These are phyloP conservation scores for Wickerhamomyces chaumierensis DNA, from an alignment of 805 yeast genomes.

Conservation along the genomic window DNA sequence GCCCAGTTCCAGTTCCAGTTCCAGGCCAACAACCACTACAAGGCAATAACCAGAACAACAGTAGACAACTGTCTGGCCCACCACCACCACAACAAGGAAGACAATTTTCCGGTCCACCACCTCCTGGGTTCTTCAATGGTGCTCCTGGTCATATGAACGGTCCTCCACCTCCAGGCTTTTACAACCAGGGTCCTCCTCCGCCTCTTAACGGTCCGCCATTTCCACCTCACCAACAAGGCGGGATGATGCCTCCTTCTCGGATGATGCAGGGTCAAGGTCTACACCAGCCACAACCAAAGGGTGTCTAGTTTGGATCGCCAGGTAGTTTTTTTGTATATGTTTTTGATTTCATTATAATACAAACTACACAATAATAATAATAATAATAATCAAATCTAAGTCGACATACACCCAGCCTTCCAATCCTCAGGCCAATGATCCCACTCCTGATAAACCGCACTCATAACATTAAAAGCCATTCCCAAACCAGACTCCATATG, in stretches of 20 bases:
- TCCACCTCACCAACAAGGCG: background rate
- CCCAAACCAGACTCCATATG: slow-evolving; percentile 38
- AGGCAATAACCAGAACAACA: slow-evolving; percentile 5
- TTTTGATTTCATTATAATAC: no score
- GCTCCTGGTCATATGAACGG: slow-evolving; percentile 2
- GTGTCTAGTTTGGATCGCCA: no score
- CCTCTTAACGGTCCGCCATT: background rate
- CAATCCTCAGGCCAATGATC: slow-evolving; percentile 14
- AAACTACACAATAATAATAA: no score
- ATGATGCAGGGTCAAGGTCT: no score
- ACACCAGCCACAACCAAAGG: no score
- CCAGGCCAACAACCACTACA: no score
- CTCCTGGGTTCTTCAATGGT: slow-evolving; percentile 6
- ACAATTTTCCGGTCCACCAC: slow-evolving; percentile 4
- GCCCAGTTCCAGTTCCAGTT: no score
- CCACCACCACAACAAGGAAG: slow-evolving; percentile 6
- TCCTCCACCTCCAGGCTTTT: slow-evolving; percentile 17
- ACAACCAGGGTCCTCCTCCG: slow-evolving; percentile 12
- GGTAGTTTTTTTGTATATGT: no score
- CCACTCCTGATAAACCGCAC: slow-evolving; percentile 15
- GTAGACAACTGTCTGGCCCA: slow-evolving; percentile 4
- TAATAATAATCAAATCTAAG: no score
- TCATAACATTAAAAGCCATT: slow-evolving; percentile 17
- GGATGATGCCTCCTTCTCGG: background rate
- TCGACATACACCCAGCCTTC: slow-evolving; percentile 3